These are phyloP conservation scores for Tagetes erecta DNA, from an alignment of 129 eudicot genomes.

Conservation along the genomic window DNA sequence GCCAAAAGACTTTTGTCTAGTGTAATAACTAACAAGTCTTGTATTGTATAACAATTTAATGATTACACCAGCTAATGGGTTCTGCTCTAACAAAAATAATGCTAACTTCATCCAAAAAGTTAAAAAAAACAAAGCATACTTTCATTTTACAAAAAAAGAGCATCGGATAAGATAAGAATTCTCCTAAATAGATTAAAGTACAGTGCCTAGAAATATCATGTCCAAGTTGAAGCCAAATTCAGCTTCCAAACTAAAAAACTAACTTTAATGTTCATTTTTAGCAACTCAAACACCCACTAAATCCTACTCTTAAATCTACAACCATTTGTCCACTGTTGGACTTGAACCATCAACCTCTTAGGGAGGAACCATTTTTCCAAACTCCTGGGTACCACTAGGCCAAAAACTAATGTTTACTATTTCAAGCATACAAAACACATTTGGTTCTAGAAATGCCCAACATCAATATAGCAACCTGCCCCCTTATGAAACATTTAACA, in stretches of 20 bases:
- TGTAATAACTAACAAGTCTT: too few species aligned
- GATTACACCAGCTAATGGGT: neutral
- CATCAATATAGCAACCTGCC: neutral
- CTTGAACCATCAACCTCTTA: too few species aligned
- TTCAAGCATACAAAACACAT: neutral
- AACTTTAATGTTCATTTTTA: too few species aligned
- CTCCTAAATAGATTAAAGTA: neutral
- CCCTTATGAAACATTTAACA: neutral
- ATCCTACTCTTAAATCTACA: too few species aligned
- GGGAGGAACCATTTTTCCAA: too few species aligned
- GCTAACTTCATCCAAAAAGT: neutral
- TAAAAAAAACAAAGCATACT: neutral
- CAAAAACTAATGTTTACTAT: neutral
- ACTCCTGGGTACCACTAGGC: too few species aligned
- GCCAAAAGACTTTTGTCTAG: neutral
- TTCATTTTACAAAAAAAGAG: neutral
- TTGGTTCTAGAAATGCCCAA: neutral
- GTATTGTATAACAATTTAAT: neutral
- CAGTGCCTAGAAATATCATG: neutral
- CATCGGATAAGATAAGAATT: neutral
- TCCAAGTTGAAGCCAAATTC: neutral
- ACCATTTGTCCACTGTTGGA: too few species aligned
- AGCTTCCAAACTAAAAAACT: neutral
- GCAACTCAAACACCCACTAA: too few species aligned
- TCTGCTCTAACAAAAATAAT: neutral